phyloP scores from a whole-genome alignment of 108 stramenopile genomes.

The Parietichytrium sp. region DNA sequence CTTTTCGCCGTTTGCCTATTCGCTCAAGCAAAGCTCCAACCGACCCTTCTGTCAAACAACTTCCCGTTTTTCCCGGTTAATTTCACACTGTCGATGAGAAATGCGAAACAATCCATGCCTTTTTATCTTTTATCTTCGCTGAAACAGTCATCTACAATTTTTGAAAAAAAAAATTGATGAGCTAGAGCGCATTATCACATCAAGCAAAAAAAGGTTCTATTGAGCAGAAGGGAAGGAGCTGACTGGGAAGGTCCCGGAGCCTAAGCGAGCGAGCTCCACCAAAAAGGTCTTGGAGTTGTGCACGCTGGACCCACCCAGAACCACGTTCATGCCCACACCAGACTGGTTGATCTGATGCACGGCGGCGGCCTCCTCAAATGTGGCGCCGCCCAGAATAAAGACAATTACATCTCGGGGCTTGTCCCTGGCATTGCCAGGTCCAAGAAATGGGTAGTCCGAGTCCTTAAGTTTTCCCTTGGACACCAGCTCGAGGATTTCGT shows the following conservation, averaged over 20 bases:
- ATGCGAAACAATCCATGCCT: too few relatives aligned
- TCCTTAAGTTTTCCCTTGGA: constrained; percentile 79
- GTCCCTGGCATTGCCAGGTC: not conserved
- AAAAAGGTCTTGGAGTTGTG: constrained; percentile 92
- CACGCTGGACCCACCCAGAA: constrained; percentile 86
- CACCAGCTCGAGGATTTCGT: constrained; percentile 78
- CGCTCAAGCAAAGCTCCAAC: too few relatives aligned
- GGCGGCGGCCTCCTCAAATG: constrained; percentile 92
- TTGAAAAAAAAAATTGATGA: too few relatives aligned
- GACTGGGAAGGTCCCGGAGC: not conserved
- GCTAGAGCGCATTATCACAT: too few relatives aligned
- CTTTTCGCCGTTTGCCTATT: too few relatives aligned
- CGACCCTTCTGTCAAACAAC: too few relatives aligned
- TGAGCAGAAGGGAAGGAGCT: constrained; percentile 27
- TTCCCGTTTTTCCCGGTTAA: too few relatives aligned
- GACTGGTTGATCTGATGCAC: constrained; percentile 78
- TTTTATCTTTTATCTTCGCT: too few relatives aligned
- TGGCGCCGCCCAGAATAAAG: constrained; percentile 91
- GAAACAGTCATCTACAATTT: too few relatives aligned
- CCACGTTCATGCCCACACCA: constrained; percentile 58
- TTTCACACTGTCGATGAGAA: too few relatives aligned
- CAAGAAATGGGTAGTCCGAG: constrained; percentile 73
- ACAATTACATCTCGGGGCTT: constrained; percentile 70
- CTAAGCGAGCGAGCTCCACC: constrained; percentile 69
- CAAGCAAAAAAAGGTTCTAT: too few relatives aligned